Percentiles rank a stretch among this genome's conserved stretches.
Evolutionary conservation across 2,329 filamentous ascomycete species (phyloP).

Genomic region (Colletotrichum truncatum): DNA sequence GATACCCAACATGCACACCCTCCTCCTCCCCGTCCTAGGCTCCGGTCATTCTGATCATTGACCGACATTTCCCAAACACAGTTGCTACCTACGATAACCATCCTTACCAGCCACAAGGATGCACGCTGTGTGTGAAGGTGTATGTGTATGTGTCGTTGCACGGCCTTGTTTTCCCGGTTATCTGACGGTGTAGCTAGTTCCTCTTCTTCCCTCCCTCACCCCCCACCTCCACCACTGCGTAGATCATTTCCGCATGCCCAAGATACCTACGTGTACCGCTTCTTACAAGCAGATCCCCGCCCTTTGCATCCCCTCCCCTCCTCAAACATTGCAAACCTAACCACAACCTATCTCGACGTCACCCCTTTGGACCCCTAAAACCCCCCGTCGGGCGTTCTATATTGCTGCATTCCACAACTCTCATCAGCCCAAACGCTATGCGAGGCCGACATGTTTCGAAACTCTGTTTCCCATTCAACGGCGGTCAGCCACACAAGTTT

Average conservation of each 20-base stretch:
- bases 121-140: background rate
- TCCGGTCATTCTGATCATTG: background rate
- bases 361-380: constrained; percentile 1
- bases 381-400: background rate
- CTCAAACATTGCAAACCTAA: background rate
- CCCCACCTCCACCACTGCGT: constrained; percentile 2
- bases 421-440: constrained; percentile 7
- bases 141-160: background rate
- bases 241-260: background rate
- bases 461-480: background rate
- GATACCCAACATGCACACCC: constrained; percentile 1
- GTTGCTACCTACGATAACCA: background rate
- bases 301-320: background rate
- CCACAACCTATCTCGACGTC: background rate
- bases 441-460: background rate
- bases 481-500: background rate
- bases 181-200: background rate
- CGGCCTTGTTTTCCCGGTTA: background rate
- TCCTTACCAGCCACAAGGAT: constrained; percentile 3
- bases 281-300: constrained; percentile 18
- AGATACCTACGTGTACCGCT: constrained; percentile 9
- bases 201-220: background rate
- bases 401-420: constrained; percentile 11
- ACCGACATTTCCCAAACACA: constrained; percentile 6
- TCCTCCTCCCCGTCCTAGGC: background rate